phyloP scores from a whole-genome alignment of 2,329 filamentous ascomycete genomes.

The Pseudogymnoascus sp. region DNA sequence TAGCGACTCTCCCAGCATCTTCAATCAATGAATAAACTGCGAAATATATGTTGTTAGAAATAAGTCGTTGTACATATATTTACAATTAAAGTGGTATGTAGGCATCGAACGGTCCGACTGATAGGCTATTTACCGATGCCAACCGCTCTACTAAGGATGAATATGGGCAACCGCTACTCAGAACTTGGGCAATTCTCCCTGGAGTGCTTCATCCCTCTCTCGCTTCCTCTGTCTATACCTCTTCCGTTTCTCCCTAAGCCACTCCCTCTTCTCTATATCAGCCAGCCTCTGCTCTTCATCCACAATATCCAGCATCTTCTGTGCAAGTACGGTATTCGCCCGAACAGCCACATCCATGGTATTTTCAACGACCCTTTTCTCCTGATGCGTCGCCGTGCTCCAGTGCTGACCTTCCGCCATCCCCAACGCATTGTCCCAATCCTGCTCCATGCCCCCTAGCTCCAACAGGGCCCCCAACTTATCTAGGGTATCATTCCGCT shows the following conservation, averaged over 20 bases:
- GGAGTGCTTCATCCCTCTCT: not conserved
- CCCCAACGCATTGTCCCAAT: slow-evolving; percentile 35
- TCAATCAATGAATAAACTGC: not conserved
- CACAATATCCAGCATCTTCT: slow-evolving; percentile 40
- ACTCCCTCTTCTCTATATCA: slow-evolving; percentile 27
- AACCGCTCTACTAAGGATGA: not conserved
- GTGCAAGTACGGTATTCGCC: slow-evolving; percentile 23
- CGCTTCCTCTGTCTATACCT: not conserved
- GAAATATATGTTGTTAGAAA: not conserved
- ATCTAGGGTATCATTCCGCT: slow-evolving; percentile 33
- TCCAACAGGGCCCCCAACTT: slow-evolving; percentile 30
- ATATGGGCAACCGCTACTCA: not conserved
- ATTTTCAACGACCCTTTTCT: not conserved
- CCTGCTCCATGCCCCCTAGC: slow-evolving; percentile 38
- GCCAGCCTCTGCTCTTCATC: slow-evolving; percentile 40
- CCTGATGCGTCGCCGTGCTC: slow-evolving; percentile 6
- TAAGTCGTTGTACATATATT: not conserved
- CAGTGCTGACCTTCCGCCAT: slow-evolving; percentile 3
- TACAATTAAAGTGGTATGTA: not conserved
- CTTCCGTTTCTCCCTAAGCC: slow-evolving; percentile 10
- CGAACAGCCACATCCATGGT: slow-evolving; percentile 23
- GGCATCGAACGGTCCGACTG: not conserved
- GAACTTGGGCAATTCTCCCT: not conserved
- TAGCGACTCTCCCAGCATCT: not conserved
- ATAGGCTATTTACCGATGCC: not conserved